Evolutionary conservation across 2,329 filamentous ascomycete genomes (phyloP).

Genomic region (Trichoderma endophyticum): DNA sequence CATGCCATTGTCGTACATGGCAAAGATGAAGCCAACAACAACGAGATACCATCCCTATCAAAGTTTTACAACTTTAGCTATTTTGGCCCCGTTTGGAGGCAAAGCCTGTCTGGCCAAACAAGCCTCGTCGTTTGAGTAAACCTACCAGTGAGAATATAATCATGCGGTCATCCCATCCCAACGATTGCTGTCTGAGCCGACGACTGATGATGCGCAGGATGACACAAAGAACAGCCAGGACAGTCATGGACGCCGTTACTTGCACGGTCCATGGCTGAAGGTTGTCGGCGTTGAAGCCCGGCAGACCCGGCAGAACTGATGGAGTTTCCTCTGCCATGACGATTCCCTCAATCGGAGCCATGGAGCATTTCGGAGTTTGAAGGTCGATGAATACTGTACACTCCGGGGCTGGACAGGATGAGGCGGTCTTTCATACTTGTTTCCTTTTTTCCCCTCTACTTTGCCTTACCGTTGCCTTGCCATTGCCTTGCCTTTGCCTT

Average conservation of each 20-base stretch:
- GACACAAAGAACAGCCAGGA: conserved; percentile 39
- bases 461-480: background rate
- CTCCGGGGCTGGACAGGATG: background rate
- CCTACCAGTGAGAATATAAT: conserved; percentile 47
- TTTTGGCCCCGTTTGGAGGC: no score
- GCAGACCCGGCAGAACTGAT: conserved; percentile 20
- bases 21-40: conserved; percentile 46
- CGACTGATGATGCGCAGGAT: conserved; percentile 40
- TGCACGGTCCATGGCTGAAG: conserved; percentile 42
- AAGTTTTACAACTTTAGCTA: background rate
- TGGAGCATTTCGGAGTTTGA: conserved; percentile 2
- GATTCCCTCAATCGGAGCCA: conserved; percentile 5
- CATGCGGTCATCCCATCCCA: conserved; percentile 51
- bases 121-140: background rate
- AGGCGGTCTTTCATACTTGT: conserved; percentile 10
- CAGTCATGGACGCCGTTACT: conserved; percentile 39
- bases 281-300: conserved; percentile 29
- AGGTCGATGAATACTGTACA: background rate
- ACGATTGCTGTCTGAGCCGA: conserved; percentile 36
- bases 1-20: conserved; percentile 46
- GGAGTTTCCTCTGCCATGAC: conserved; percentile 1
- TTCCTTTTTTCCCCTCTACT: background rate
- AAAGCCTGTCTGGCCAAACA: background rate
- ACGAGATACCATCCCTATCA: conserved; percentile 40
- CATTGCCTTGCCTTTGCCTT: background rate